A percentile compares a stretch with the other conserved stretches of the same genome.
phyloP scores from a whole-genome alignment of 306 rosid species.

The Urtica urens region DNA sequence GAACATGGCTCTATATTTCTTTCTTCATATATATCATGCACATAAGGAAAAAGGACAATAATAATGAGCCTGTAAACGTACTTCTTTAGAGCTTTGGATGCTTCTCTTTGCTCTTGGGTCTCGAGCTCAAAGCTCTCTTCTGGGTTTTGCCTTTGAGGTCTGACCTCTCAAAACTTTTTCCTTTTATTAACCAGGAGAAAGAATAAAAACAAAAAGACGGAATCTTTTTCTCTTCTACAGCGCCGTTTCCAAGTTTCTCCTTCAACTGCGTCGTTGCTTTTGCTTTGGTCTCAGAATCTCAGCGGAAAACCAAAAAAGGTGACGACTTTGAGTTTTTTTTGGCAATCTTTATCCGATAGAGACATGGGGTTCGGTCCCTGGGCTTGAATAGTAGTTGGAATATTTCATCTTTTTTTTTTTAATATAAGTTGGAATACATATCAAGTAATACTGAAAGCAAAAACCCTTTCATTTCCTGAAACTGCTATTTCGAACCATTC shows the following conservation, averaged over 20 bases:
- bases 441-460: no score
- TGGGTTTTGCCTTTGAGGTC: neutral
- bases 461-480: no score
- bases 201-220: neutral
- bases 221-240: neutral
- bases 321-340: conserved; percentile 5
- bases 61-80: neutral
- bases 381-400: neutral
- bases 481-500: no score
- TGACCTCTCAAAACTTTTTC: no score
- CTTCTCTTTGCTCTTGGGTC: conserved; percentile 29
- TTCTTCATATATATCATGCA: no score
- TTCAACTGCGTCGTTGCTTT: neutral
- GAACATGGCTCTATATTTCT: no score
- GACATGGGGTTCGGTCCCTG: conserved; percentile 1
- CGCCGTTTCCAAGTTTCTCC: conserved; percentile 1
- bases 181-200: no score
- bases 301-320: neutral
- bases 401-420: no score
- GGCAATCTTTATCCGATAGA: neutral
- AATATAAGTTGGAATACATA: no score
- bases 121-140: conserved; percentile 10
- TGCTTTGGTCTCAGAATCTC: conserved; percentile 8
- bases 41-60: no score
- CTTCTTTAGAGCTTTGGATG: conserved; percentile 31